phyloP scores from a whole-genome alignment of 257 asterid species.

The Eustoma russellianum region DNA sequence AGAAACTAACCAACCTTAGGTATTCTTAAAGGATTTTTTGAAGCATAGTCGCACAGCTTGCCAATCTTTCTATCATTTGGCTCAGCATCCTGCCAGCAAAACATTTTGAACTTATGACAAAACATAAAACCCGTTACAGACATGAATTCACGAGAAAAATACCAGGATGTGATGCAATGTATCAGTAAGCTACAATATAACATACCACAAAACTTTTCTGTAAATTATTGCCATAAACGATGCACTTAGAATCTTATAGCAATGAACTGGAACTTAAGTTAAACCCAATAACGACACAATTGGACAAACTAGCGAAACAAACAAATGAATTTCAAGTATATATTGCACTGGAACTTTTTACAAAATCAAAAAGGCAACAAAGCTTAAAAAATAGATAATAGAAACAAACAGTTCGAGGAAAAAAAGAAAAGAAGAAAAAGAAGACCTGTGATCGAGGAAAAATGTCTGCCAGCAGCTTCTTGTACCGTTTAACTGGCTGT shows the following conservation, averaged over 20 bases:
- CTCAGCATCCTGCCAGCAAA: conserved; percentile 29
- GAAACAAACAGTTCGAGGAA: too few relatives aligned
- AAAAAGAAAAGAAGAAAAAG: not conserved
- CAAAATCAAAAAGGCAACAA: too few relatives aligned
- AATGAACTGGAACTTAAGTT: not conserved
- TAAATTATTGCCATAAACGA: too few relatives aligned
- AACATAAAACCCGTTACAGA: too few relatives aligned
- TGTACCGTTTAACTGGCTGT: conserved; percentile 47
- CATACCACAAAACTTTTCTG: too few relatives aligned
- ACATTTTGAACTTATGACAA: not conserved
- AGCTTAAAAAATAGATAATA: too few relatives aligned
- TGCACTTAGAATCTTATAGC: not conserved
- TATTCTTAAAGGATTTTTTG: conserved; percentile 35
- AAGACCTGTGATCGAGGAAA: conserved; percentile 43
- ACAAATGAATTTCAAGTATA: too few relatives aligned
- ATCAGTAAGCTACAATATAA: too few relatives aligned
- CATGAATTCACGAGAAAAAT: too few relatives aligned
- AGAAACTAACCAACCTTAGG: conserved; percentile 37
- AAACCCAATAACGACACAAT: not conserved
- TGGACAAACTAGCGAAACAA: too few relatives aligned
- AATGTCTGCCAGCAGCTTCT: conserved; percentile 38
- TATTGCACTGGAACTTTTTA: too few relatives aligned
- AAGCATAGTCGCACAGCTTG: conserved; percentile 42
- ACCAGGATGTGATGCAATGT: too few relatives aligned
- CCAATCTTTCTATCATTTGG: conserved; percentile 40